Evolutionary conservation across 1,139 yeast species (phyloP).

Genomic region (Yamadazyma sp.): DNA sequence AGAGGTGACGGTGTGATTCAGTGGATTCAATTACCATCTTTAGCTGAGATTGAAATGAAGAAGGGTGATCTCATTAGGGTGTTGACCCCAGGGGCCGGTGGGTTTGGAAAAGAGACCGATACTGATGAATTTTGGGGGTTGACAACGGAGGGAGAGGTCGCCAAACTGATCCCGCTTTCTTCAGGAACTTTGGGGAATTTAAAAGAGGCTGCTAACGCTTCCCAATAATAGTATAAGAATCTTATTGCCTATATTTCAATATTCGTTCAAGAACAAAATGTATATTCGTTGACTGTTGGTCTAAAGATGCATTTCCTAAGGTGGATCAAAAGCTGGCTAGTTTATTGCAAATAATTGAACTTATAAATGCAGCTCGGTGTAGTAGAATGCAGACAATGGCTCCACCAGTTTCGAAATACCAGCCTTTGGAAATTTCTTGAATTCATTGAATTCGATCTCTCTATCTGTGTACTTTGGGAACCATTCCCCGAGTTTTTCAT

Average conservation of each 20-base stretch:
- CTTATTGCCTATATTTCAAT: too few species aligned
- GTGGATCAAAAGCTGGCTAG: too few species aligned
- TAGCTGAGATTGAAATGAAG: slow-evolving; percentile 22
- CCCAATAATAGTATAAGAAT: slow-evolving; percentile 19
- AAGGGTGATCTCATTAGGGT: slow-evolving; percentile 45
- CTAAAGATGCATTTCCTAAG: too few species aligned
- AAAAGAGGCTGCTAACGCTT: slow-evolving; percentile 23
- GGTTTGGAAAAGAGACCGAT: slow-evolving; percentile 36
- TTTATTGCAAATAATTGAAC: too few species aligned
- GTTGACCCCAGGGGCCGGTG: slow-evolving; percentile 59
- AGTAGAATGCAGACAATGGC: slow-evolving; percentile 32
- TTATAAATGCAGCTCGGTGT: slow-evolving; percentile 22
- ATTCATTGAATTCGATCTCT: slow-evolving; percentile 21
- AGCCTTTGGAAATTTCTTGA: slow-evolving; percentile 28
- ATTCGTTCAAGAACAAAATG: too few species aligned
- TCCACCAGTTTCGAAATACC: slow-evolving; percentile 34
- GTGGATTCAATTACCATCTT: slow-evolving; percentile 23
- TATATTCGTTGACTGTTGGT: too few species aligned
- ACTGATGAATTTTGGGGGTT: slow-evolving; percentile 19
- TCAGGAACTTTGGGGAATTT: slow-evolving; percentile 25
- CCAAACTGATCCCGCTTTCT: slow-evolving; percentile 14
- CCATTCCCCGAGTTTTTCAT: slow-evolving; percentile 16
- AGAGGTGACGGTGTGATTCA: slow-evolving; percentile 20
- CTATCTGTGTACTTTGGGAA: slow-evolving; percentile 29
- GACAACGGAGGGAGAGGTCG: slow-evolving; percentile 2